Conservation (phyloP, 2,329 filamentous ascomycete species). For the Fusarium albidum region DNA sequence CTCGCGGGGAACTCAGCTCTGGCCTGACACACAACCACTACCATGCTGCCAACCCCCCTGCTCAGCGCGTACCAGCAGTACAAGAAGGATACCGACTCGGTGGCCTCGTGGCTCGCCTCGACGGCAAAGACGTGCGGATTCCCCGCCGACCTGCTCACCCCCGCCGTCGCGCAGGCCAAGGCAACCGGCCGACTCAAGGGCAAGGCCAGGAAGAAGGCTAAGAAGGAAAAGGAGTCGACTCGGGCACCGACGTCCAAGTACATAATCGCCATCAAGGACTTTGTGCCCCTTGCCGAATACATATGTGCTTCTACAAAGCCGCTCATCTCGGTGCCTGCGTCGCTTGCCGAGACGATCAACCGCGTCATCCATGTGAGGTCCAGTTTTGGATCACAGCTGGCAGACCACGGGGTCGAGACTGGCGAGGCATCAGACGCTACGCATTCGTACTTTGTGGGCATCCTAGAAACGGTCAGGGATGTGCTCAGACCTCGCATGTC, state of each 20-base stretch:
- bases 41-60: slow-evolving; percentile 36
- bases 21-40: too few species aligned
- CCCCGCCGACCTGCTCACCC: slow-evolving; percentile 28
- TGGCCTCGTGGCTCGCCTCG: slow-evolving; percentile 52
- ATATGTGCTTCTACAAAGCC: too few species aligned
- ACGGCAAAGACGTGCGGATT: slow-evolving; percentile 49
- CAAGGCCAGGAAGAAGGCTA: slow-evolving; percentile 41
- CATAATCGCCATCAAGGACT: slow-evolving; percentile 49
- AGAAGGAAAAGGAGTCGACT: too few species aligned
- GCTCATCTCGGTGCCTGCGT: too few species aligned
- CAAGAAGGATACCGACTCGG: slow-evolving; percentile 50
- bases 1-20: too few species aligned
- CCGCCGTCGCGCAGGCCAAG: not conserved
- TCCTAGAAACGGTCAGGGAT: slow-evolving; percentile 47
- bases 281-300: slow-evolving; percentile 48
- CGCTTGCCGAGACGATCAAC: too few species aligned
- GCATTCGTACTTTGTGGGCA: slow-evolving; percentile 46
- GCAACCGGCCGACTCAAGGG: slow-evolving; percentile 37
- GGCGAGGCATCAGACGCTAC: slow-evolving; percentile 38
- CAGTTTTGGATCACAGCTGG: slow-evolving; percentile 37
- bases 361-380: slow-evolving; percentile 48
- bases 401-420: slow-evolving; percentile 14
- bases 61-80: slow-evolving; percentile 48
- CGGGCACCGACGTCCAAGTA: slow-evolving; percentile 41
- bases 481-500: too few species aligned